Conservation (phyloP, 2,329 filamentous ascomycete species). For the Pseudogymnoascus sp. region DNA sequence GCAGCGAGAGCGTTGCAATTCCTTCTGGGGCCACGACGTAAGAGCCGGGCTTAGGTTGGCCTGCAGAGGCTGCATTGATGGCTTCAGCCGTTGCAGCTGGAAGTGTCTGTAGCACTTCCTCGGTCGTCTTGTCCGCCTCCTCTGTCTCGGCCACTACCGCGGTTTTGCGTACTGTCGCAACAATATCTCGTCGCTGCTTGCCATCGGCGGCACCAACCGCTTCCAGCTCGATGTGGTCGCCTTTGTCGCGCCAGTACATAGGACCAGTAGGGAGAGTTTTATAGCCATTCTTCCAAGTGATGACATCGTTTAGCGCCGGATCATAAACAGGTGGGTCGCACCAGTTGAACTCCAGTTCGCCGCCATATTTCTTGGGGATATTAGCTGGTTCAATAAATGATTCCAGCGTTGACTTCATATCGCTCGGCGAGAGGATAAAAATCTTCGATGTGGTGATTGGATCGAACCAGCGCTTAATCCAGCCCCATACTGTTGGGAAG, state of each 20-base stretch:
- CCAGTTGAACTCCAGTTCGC: constrained; percentile 74
- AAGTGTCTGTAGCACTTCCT: not conserved
- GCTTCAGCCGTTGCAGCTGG: not conserved
- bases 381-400: constrained; percentile 74
- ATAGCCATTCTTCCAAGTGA: constrained; percentile 46
- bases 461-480: constrained; percentile 94
- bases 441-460: constrained; percentile 94
- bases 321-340: constrained; percentile 72
- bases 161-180: constrained; percentile 45
- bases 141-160: not conserved
- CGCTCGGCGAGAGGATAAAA: constrained; percentile 70
- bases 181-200: constrained; percentile 37
- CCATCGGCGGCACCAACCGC: constrained; percentile 46
- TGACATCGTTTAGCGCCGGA: constrained; percentile 43
- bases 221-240: constrained; percentile 34
- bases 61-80: not conserved
- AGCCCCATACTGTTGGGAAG: constrained; percentile 90
- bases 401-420: constrained; percentile 70
- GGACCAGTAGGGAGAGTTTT: constrained; percentile 50
- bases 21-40: not conserved
- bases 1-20: not conserved
- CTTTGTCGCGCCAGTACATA: constrained; percentile 47
- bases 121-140: not conserved
- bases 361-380: constrained; percentile 86
- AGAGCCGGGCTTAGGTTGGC: not conserved